Evolutionary conservation across 2,329 filamentous ascomycete genomes (phyloP), one percentile per base, ranked within the genome.

Genomic region (Phoma sp.): DNA sequence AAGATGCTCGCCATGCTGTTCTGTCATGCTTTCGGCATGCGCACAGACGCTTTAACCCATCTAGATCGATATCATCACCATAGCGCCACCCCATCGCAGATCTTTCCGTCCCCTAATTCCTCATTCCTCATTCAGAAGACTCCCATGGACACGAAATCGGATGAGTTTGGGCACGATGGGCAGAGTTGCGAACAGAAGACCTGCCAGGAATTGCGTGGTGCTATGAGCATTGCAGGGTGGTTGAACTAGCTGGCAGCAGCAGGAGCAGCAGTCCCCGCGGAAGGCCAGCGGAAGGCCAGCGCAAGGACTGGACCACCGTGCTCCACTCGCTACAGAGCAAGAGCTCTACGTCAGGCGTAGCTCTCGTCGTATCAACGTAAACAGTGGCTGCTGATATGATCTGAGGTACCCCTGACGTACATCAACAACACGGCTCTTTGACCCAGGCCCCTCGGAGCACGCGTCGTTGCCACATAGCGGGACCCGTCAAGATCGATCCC

Each of bases 361-460:
- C 52, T 34, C 53, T 38, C 21, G 48, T 48, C 49, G 40, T 47
- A 26, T 23, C 36, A 45, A 42, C 29, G 40, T 50, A 43, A 47
- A 51, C 42, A 51, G 52, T 58, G 57, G 57, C 55, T 62, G 48
- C 36, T 29, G 56, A 43, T 20, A 11, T 34, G 17, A 50, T 55
- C 30, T 49, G 40, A 43, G 29, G 46, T 21, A 34, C 42, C 34
- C 45, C 53, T 64, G 65, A 64, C 53, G 61, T 61, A 61, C 37
- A 54, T 54, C 40, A 39, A 39, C 38, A 34, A 17, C 53, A 42
- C 46, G 23, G 28, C 43, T 47, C 57, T 47, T 36, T 32, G 30
- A 33, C 43, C 39, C 11, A 37, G 37, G 40, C 40, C 28, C 48
- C 47, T 48, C 42, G 42, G 39, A 47, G 21, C 39, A 36, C 52